Percentiles rank a stretch among this genome's conserved stretches.
These are phyloP conservation scores for Termitomyces sp. DNA, from an alignment of 768 basidiomycete species.

Conservation along the genomic window DNA sequence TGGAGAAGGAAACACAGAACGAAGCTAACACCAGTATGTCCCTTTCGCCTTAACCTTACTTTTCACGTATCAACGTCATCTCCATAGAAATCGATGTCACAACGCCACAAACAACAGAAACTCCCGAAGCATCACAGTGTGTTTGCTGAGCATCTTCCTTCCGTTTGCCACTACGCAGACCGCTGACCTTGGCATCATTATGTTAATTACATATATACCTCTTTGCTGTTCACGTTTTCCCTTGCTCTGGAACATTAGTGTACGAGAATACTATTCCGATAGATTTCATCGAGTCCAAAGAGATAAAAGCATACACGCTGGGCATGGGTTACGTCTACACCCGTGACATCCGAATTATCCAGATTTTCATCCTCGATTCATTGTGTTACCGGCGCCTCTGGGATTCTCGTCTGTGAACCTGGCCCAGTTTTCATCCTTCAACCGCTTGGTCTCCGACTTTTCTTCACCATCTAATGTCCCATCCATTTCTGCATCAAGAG, in stretches of 20 bases:
- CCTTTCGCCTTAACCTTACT: conserved; percentile 1
- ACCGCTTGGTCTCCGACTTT: conserved; percentile 69
- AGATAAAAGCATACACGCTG: background rate
- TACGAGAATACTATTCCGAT: conserved; percentile 14
- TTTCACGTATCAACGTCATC: conserved; percentile 5
- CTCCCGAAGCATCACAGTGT: conserved; percentile 86
- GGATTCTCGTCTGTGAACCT: conserved; percentile 80
- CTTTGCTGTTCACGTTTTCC: conserved; percentile 5
- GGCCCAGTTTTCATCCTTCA: conserved; percentile 91
- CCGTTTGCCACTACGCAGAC: conserved; percentile 1
- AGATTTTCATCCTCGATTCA: conserved; percentile 77
- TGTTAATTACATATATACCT: conserved; percentile 15
- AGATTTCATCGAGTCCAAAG: background rate
- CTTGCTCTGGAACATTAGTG: conserved; percentile 14
- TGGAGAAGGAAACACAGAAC: conserved; percentile 73
- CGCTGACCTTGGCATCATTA: conserved; percentile 12
- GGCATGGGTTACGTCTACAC: background rate
- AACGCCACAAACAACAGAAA: conserved; percentile 53
- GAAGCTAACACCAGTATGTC: conserved; percentile 50
- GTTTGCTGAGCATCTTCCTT: conserved; percentile 49
- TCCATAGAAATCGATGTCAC: conserved; percentile 87
- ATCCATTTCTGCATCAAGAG: conserved; percentile 78
- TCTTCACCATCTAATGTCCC: conserved; percentile 63
- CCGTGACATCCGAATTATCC: background rate
- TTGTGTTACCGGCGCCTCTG: conserved; percentile 92